Evolutionary conservation across 2,329 filamentous ascomycete genomes (phyloP), one percentile per base, ranked within the genome.

Genomic region (Leptoxyphium fumago): DNA sequence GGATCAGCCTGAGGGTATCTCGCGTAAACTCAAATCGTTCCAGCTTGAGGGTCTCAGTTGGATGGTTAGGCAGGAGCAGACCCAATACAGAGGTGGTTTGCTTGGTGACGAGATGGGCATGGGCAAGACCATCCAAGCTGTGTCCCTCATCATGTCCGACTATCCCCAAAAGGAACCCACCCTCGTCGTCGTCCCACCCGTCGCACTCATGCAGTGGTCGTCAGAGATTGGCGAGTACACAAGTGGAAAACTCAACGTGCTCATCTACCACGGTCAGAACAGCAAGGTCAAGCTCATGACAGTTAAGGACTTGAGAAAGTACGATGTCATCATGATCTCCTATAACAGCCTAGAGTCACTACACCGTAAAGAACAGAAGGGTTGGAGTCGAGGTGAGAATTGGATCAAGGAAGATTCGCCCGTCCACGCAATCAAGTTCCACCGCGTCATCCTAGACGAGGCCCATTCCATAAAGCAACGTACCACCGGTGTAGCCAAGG

Each of bases 71-170:
- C 94, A 96, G 73, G 91, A 98, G 61, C 70, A 84, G 63, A 82
- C 78, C 0, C 67, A 82, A 34, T 96, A 88, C 74, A 84, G 80
- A 57, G 91, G 91, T 14, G 91, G 91, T 11, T 71, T 98, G 2
- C 74, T 98, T 2, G 91, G 91, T 46, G 91, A 98, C 54, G 91
- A 98, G 64, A 98, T 98, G 91, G 91, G 91, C 6, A 84, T 98
- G 66, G 91, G 91, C 41, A 98, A 98, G 68, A 98, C 91, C 0
- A 96, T 98, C 42, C 91, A 98, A 64, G 89, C 91, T 2, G 91
- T 98, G 14, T 95, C 89, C 2, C 74, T 98, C 39, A 87, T 98
- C 63, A 96, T 96, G 91, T 95, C 89, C 1, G 88, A 96, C 60
- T 95, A 84, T 55, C 89, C 88, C 2, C 83, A 80, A 17, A 82